Percentiles rank a stretch among this genome's conserved stretches.
Conservation (phyloP, 176 grass and related monocot genomes). For the Melocanna baccifera region DNA sequence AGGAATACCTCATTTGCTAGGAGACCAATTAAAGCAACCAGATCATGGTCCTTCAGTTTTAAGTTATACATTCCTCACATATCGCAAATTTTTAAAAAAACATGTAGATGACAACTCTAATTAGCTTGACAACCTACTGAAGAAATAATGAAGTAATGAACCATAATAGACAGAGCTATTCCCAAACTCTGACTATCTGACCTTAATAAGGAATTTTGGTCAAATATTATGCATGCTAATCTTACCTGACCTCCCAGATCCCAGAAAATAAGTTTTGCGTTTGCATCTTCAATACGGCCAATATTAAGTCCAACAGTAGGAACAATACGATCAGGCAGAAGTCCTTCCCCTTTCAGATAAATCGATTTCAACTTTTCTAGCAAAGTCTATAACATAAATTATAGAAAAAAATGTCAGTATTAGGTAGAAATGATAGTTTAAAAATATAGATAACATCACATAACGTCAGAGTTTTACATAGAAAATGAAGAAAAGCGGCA, state of each 20-base stretch:
- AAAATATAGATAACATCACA: neutral
- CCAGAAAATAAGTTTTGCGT: constrained; percentile 91
- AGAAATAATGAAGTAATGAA: neutral
- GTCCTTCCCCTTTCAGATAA: constrained; percentile 69
- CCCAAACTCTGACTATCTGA: neutral
- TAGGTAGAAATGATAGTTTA: neutral
- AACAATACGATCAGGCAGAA: constrained; percentile 73
- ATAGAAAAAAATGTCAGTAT: constrained; percentile 7
- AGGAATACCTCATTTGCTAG: neutral
- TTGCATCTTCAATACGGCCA: constrained; percentile 77
- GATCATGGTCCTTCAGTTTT: neutral
- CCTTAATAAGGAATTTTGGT: neutral
- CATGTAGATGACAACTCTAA: neutral
- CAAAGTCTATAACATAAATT: constrained; percentile 54
- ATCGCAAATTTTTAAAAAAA: neutral
- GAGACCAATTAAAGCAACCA: neutral
- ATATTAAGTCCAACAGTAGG: constrained; percentile 95
- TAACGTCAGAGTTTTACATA: neutral
- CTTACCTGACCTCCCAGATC: constrained; percentile 94
- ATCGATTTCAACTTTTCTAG: constrained; percentile 84
- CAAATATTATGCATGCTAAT: neutral
- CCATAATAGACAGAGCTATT: neutral
- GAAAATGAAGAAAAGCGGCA: neutral
- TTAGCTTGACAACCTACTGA: neutral
- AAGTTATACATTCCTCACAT: neutral